Base-by-base conservation (phyloP, 1,139 yeast genomes). In the Magnusiomyces ingens region DNA sequence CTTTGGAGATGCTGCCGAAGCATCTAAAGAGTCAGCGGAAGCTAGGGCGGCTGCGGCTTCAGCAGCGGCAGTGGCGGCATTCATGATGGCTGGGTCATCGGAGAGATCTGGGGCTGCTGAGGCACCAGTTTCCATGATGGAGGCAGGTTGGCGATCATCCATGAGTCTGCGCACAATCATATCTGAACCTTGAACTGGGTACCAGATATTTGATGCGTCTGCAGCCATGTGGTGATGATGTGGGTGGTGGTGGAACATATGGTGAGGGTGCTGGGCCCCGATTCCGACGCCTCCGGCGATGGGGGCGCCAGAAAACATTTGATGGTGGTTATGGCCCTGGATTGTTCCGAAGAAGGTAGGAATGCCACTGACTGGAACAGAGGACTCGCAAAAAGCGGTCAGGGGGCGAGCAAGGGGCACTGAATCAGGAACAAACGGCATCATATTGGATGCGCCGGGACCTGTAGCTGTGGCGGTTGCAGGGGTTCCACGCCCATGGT, bases 331-430 rank as follows among this genome's bases (percentile, higher is more conserved):
- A n/a, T 26, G 32, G 32, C 32, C 32, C 32, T 4, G 32, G 32
- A 26, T 26, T 4, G 32, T 26, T 26, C 8, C 32, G 32, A 26
- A 26, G 8, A 26, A 26, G 32, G 32, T 8, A 5, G 32, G 32
- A 8, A 26, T 26, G 8, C 32, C 32, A 8, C 32, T 8, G 32
- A 26, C 13, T 12, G 45, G 26, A 13, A 38, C 35, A 6, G 53
- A 40, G 10, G 54, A 45, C 32, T 54, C 57, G 29, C 52, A 50
- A 36, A 54, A 54, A 3, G 57, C 57, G 4, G 57, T 54, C 41
- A 54, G 37, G 1, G 57, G 57, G 5, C 57, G 37, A 1, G 46
- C 37, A 17, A 52, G 42, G 26, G 49, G 52, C 46, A 49, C 51
- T 11, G 53, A 46, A 15, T 51, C 48, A 18, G 53, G 41, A 6